Evolutionary conservation across 306 rosid genomes (phyloP).

Genomic region (Cicer bijugum): DNA sequence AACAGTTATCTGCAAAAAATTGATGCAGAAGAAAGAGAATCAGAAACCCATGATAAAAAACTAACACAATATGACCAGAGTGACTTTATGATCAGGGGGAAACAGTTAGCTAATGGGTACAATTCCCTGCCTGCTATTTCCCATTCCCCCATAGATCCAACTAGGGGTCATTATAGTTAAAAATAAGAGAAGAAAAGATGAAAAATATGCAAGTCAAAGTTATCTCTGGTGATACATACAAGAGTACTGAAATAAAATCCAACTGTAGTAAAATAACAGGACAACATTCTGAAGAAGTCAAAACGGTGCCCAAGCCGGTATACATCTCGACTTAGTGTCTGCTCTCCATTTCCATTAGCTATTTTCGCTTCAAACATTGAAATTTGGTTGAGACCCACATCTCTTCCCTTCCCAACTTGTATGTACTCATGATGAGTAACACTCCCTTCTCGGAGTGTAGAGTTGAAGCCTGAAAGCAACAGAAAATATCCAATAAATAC

Average conservation of each 20-base stretch:
- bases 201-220: constrained; percentile 29
- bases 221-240: constrained; percentile 42
- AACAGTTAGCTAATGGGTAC: not conserved
- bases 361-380: constrained; percentile 60
- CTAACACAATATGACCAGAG: not conserved
- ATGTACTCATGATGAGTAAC: constrained; percentile 64
- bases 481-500: constrained; percentile 31
- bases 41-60: constrained; percentile 34
- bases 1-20: constrained; percentile 54
- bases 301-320: constrained; percentile 62
- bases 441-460: constrained; percentile 62
- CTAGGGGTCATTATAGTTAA: constrained; percentile 6
- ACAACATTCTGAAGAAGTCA: constrained; percentile 62
- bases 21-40: constrained; percentile 11
- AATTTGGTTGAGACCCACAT: constrained; percentile 63
- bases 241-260: constrained; percentile 62
- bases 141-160: constrained; percentile 12
- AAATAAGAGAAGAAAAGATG: not conserved
- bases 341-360: constrained; percentile 65
- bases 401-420: constrained; percentile 65
- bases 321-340: constrained; percentile 58
- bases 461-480: constrained; percentile 54
- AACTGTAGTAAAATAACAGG: constrained; percentile 60
- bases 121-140: constrained; percentile 17
- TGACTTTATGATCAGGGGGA: constrained; percentile 3